A percentile compares a stretch with the other conserved stretches of the same genome.
Conservation (phyloP, 345 rosid species). For the Acer saccharum region DNA sequence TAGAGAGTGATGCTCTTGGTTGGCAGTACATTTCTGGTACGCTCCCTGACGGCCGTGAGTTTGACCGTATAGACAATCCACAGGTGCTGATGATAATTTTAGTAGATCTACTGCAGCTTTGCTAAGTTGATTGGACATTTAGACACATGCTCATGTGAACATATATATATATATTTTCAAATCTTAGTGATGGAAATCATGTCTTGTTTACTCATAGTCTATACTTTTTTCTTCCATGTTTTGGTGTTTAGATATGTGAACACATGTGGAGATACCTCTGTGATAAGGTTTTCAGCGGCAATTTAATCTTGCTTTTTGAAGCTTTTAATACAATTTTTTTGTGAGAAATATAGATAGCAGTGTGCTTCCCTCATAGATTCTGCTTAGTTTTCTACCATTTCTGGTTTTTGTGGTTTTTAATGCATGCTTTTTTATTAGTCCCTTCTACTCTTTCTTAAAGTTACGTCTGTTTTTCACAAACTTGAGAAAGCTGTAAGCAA, state of each 20-base stretch:
- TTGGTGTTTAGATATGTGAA: background rate
- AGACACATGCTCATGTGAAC: background rate
- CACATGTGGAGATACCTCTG: background rate
- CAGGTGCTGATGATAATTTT: conserved; percentile 45
- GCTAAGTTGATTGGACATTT: conserved; percentile 2
- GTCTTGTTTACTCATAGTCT: background rate
- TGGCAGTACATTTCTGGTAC: conserved; percentile 99
- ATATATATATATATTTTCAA: background rate
- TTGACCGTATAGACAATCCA: conserved; percentile 93
- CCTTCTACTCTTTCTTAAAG: no score
- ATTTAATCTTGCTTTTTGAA: background rate
- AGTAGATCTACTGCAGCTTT: background rate
- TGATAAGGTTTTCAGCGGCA: background rate
- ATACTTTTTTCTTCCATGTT: background rate
- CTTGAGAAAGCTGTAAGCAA: background rate
- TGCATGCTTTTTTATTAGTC: background rate
- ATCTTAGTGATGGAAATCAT: conserved; percentile 7
- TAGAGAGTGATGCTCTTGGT: conserved; percentile 97
- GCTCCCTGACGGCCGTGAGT: conserved; percentile 88
- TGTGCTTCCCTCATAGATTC: background rate
- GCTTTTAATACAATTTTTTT: background rate
- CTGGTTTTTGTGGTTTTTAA: background rate
- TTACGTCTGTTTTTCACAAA: background rate
- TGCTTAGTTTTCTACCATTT: background rate
- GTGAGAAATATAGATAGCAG: background rate